Evolutionary conservation across 176 grass and related monocot species (phyloP).

Genomic region (Canna indica): DNA sequence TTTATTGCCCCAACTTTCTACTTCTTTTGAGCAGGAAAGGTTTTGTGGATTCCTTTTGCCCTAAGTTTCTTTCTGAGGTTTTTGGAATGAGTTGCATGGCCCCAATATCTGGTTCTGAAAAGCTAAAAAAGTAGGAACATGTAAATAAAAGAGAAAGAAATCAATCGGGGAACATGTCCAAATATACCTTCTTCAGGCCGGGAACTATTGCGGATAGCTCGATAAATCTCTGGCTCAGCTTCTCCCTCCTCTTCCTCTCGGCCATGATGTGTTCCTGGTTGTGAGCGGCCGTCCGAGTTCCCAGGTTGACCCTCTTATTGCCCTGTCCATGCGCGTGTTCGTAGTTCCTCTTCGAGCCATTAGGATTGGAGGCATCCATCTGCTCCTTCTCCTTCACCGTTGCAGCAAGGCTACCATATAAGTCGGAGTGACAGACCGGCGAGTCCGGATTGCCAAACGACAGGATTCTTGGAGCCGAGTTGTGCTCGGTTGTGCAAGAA

Average conservation of each 20-base stretch:
- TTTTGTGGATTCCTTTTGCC: too few species aligned
- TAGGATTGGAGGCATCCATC: conserved; percentile 25
- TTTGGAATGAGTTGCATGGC: too few species aligned
- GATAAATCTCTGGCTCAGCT: conserved; percentile 97
- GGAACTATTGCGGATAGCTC: conserved; percentile 86
- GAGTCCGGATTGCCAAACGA: conserved; percentile 45
- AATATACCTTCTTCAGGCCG: conserved; percentile 97
- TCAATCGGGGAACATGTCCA: too few species aligned
- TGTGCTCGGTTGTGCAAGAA: conserved; percentile 86
- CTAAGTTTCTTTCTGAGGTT: too few species aligned
- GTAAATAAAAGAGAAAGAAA: neutral
- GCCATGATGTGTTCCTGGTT: conserved; percentile 94
- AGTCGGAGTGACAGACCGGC: neutral
- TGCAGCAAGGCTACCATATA: neutral
- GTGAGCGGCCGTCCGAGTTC: conserved; percentile 2
- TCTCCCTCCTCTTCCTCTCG: conserved; percentile 84
- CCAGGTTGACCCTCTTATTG: neutral
- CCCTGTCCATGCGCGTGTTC: conserved; percentile 33
- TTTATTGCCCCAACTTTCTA: too few species aligned
- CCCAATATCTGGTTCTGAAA: too few species aligned
- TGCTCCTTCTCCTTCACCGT: conserved; percentile 48
- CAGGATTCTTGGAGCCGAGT: conserved; percentile 70
- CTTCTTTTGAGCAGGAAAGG: too few species aligned
- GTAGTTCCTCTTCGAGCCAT: conserved; percentile 45
- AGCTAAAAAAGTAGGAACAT: neutral